phyloP scores from a whole-genome alignment of 768 basidiomycete genomes.

The Naganishia onofrii region DNA sequence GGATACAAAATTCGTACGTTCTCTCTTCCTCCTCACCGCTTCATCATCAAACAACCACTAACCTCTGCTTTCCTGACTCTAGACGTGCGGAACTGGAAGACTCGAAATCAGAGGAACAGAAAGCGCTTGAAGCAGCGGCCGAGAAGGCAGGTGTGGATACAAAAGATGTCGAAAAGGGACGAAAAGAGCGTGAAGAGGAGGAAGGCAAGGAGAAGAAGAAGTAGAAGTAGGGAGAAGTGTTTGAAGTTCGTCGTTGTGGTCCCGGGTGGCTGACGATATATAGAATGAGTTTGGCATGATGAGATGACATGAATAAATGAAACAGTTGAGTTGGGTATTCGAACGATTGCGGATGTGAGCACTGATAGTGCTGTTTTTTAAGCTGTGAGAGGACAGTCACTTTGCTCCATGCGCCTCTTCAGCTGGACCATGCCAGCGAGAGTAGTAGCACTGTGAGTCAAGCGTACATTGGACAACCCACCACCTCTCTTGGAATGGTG shows the following conservation, averaged over 20 bases:
- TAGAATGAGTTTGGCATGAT: neutral
- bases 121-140: slow-evolving; percentile 44
- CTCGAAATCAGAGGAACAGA: slow-evolving; percentile 45
- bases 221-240: no score
- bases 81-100: slow-evolving; percentile 45
- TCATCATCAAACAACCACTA: neutral
- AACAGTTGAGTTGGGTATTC: no score
- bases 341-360: no score
- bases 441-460: no score
- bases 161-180: slow-evolving; percentile 28
- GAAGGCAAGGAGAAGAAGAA: slow-evolving; percentile 32
- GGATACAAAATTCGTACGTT: slow-evolving; percentile 47
- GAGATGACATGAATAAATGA: no score
- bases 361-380: no score
- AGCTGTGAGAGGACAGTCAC: no score
- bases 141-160: slow-evolving; percentile 25
- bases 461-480: no score
- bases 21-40: neutral
- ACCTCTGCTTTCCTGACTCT: neutral
- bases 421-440: no score
- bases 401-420: no score
- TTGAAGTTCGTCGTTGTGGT: no score
- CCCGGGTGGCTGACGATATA: neutral
- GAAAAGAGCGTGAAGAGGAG: slow-evolving; percentile 38
- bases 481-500: no score